These are phyloP conservation scores for Thielaviopsis cerberus DNA, from an alignment of 2,329 filamentous ascomycete species.

Conservation along the genomic window DNA sequence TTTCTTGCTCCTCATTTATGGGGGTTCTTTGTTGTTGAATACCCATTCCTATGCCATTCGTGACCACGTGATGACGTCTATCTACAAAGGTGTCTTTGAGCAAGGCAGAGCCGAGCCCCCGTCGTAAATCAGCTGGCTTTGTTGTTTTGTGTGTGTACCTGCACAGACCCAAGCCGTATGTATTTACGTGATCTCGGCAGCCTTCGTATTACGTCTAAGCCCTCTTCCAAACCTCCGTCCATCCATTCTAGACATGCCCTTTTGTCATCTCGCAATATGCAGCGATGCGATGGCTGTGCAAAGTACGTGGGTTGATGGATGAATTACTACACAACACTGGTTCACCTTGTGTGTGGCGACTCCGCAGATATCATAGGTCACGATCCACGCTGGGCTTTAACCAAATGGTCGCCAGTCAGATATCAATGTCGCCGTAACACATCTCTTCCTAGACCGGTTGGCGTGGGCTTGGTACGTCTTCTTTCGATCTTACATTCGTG, in stretches of 20 bases:
- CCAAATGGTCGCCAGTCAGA: no score
- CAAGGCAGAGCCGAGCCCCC: no score
- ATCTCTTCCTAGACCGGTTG: background rate
- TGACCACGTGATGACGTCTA: background rate
- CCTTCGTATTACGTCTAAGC: background rate
- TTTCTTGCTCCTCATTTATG: background rate
- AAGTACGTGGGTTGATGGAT: background rate
- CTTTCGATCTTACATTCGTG: background rate
- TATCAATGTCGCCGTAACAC: background rate
- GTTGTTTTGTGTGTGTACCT: no score
- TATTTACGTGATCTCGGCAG: background rate
- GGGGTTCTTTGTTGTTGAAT: background rate
- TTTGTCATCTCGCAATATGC: background rate
- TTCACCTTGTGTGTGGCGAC: background rate
- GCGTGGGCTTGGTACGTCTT: background rate
- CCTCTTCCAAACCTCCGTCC: background rate
- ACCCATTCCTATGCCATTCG: background rate
- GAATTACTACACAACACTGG: background rate
- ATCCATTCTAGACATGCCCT: background rate
- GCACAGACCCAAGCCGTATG: no score
- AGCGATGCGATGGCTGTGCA: background rate
- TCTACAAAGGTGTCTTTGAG: background rate
- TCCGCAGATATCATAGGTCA: background rate
- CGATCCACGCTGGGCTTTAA: no score
- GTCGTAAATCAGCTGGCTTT: background rate